Evolutionary conservation across 129 eudicot species (phyloP), one percentile per base, ranked within the genome.

Genomic region (Smallanthus sonchifolius): DNA sequence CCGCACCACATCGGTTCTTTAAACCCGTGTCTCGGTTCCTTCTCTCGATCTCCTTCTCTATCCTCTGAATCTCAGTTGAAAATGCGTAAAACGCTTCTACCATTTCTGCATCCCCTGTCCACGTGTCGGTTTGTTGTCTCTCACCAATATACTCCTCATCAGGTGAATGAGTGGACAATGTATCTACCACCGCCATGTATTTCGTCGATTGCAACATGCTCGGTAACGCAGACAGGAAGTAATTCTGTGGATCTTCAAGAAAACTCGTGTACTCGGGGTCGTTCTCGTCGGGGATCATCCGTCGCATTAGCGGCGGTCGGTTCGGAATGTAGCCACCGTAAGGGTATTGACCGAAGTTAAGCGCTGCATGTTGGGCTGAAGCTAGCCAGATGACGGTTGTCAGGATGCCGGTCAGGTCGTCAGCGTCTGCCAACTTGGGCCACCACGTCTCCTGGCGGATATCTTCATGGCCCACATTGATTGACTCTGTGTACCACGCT

Each of bases 141-240:
- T 93, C 97, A 32, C 98, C 98, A 0, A 93, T 72, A 77, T 93
- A 93, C 81, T 93, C 97, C 80, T 93, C 98, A n/a, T 93, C 98
- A 0, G 96, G 89, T 6, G 98, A 93, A 80, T 93, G 98, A 30
- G 98, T 88, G 0, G 98, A 93, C 64, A 93, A 74, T 0, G 96
- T 86, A 51, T 93, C 98, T 28, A 93, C 95, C 81, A 93, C 98
- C 2, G 98, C 98, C 96, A 93, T 93, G 73, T 79, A 90, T 75
- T 93, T 93, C 0, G 96, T 84, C 2, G 98, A 81, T 14, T 93
- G 98, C 4, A 93, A 40, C 72, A 93, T 67, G 67, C 97, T 88
- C 4, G 98, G 98, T 13, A 93, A 63, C 0, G 97, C 84, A 0
- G 84, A 81, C 7, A 93, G 76, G 69, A 86, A 90, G 61, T 84